Evolutionary conservation across 345 rosid genomes (phyloP).

Genomic region (Abelmoschus esculentus): DNA sequence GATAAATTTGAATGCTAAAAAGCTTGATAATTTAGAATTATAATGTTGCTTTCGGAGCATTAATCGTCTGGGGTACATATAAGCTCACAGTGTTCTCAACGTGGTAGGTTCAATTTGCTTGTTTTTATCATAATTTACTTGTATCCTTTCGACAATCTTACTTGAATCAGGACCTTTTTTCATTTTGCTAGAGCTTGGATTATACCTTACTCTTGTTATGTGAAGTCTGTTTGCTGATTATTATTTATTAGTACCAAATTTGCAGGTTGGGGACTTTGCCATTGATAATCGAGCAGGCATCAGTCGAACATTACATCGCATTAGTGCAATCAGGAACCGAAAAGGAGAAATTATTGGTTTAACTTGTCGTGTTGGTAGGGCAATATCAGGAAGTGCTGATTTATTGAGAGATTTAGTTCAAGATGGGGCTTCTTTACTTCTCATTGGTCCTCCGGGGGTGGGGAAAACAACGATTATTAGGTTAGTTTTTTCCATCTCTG

Average conservation of each 20-base stretch:
- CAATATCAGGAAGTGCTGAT: slow-evolving; percentile 70
- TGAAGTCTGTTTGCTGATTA: not conserved
- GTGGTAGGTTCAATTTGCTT: not conserved
- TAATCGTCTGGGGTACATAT: not conserved
- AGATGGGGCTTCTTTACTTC: slow-evolving; percentile 74
- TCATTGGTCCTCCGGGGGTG: slow-evolving; percentile 94
- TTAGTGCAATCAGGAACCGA: slow-evolving; percentile 81
- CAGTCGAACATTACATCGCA: slow-evolving; percentile 76
- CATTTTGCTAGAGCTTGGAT: not conserved
- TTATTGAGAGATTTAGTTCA: slow-evolving; percentile 65
- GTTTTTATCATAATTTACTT: not conserved
- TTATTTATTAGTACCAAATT: not conserved
- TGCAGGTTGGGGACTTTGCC: slow-evolving; percentile 84
- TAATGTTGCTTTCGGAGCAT: not conserved
- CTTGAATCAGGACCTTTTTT: not conserved
- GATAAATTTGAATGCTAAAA: not conserved
- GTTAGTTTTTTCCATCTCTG: slow-evolving; percentile 23
- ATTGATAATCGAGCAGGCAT: slow-evolving; percentile 89
- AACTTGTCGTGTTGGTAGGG: slow-evolving; percentile 92
- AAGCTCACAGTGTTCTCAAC: not conserved
- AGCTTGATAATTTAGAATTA: not conserved
- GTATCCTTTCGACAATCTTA: not conserved
- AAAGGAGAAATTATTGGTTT: slow-evolving; percentile 68
- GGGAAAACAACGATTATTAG: slow-evolving; percentile 96
- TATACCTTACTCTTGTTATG: not conserved